These are phyloP conservation scores for Chamaecyparis obtusa DNA, from an alignment of 75 land plant species.

Conservation along the genomic window DNA sequence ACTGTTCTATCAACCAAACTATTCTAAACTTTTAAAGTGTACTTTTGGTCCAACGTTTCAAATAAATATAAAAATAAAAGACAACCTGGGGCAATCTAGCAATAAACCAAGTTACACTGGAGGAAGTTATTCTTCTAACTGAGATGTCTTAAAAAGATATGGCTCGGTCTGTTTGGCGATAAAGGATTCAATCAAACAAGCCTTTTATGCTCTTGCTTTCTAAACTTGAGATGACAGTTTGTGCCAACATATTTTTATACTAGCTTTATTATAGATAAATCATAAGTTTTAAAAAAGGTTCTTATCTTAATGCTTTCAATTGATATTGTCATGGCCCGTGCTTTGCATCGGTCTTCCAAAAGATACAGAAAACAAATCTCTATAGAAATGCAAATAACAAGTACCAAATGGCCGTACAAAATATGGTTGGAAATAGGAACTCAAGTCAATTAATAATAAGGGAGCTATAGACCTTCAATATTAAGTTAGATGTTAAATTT, in stretches of 20 bases:
- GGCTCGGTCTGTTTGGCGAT: neutral
- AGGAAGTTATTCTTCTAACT: too few species aligned
- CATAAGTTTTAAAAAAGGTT: neutral
- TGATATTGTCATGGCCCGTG: neutral
- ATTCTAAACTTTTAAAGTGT: neutral
- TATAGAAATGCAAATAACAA: neutral
- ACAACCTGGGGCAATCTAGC: neutral
- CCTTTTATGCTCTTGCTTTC: neutral
- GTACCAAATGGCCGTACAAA: neutral
- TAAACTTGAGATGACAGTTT: neutral
- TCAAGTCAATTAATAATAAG: neutral
- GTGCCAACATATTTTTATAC: neutral
- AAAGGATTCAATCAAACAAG: neutral
- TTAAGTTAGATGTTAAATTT: neutral
- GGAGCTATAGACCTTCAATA: neutral
- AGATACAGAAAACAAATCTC: neutral
- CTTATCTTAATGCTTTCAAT: neutral
- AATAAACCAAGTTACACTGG: neutral
- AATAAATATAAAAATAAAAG: too few species aligned
- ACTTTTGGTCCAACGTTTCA: neutral
- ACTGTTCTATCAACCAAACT: neutral
- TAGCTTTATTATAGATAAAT: neutral
- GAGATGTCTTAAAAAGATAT: too few species aligned
- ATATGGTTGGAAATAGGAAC: conserved; percentile 1
- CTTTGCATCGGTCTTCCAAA: neutral